A percentile compares a stretch with the other conserved stretches of the same genome.
Conservation (phyloP, 2,329 filamentous ascomycete genomes). For the Diaporthe nobilis region DNA sequence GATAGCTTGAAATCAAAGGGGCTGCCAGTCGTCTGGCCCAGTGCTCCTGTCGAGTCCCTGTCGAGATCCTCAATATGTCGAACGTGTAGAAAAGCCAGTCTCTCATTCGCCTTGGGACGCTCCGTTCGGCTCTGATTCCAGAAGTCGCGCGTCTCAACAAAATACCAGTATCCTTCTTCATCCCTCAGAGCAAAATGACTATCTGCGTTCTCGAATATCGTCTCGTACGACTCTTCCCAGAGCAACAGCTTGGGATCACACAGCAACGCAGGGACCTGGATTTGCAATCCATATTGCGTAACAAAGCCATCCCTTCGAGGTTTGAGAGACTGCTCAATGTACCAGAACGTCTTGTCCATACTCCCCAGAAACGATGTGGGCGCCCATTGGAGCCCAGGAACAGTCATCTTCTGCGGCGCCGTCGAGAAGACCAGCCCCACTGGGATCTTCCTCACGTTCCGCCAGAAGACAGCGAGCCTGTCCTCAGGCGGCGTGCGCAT, state of each 20-base stretch:
- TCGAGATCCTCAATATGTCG: not conserved
- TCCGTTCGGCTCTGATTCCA: not conserved
- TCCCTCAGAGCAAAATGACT: not conserved
- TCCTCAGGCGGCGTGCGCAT: not conserved
- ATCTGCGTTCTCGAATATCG: not conserved
- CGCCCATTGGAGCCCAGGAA: slow-evolving; percentile 14
- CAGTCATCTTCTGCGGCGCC: slow-evolving; percentile 13
- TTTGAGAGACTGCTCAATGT: not conserved
- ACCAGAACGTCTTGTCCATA: not conserved
- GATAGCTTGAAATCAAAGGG: slow-evolving; percentile 9
- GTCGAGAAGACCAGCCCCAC: slow-evolving; percentile 13
- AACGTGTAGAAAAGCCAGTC: slow-evolving; percentile 1
- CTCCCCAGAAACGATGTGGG: not conserved
- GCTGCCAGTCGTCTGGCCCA: not conserved
- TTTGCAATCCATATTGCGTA: not conserved
- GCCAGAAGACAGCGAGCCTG: slow-evolving; percentile 10
- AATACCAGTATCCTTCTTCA: not conserved
- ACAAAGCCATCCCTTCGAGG: slow-evolving; percentile 4
- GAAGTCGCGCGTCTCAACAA: not conserved
- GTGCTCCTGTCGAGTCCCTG: not conserved
- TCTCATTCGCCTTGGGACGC: not conserved
- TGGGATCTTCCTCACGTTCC: slow-evolving; percentile 22
- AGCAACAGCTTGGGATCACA: slow-evolving; percentile 1
- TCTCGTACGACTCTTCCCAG: slow-evolving; percentile 6
- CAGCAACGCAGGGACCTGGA: slow-evolving; percentile 4